A percentile compares a stretch with the other conserved stretches of the same genome.
These are phyloP conservation scores for Isabelozyma rhagii DNA, from an alignment of 805 yeast species.

Conservation along the genomic window DNA sequence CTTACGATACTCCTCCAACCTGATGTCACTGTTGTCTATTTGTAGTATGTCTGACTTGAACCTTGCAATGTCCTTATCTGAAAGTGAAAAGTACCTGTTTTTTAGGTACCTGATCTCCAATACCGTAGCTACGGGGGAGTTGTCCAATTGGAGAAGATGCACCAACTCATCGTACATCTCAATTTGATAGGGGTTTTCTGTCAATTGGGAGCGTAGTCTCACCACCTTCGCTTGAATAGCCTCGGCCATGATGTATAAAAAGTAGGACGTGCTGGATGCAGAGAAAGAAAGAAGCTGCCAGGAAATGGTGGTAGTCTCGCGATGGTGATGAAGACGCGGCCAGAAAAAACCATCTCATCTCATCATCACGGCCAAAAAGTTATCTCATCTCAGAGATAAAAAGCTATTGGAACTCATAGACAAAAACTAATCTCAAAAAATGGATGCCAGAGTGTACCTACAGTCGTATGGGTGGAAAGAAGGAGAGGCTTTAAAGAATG, in stretches of 20 bases:
- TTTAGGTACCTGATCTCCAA: background rate
- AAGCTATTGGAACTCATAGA: background rate
- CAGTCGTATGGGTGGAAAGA: constrained; percentile 86
- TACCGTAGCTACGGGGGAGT: background rate
- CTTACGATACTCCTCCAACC: background rate
- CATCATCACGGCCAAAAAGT: background rate
- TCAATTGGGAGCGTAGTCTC: background rate
- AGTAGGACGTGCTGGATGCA: background rate
- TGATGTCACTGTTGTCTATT: background rate
- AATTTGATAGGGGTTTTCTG: background rate
- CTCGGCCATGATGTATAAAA: background rate
- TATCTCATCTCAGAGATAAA: background rate
- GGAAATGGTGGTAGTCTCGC: too few species aligned
- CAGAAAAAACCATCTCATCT: background rate
- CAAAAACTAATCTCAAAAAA: constrained; percentile 15
- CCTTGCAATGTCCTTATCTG: background rate
- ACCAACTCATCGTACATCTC: background rate
- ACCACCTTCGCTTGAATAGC: background rate
- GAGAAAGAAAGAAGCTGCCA: background rate
- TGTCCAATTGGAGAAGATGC: background rate
- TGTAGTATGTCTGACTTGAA: background rate
- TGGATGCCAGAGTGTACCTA: constrained; percentile 77
- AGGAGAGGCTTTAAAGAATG: constrained; percentile 79
- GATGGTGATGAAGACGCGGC: too few species aligned
- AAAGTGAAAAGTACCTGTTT: background rate